Evolutionary conservation across 768 basidiomycete species (phyloP).

Genomic region (Lactarius hatsudake): DNA sequence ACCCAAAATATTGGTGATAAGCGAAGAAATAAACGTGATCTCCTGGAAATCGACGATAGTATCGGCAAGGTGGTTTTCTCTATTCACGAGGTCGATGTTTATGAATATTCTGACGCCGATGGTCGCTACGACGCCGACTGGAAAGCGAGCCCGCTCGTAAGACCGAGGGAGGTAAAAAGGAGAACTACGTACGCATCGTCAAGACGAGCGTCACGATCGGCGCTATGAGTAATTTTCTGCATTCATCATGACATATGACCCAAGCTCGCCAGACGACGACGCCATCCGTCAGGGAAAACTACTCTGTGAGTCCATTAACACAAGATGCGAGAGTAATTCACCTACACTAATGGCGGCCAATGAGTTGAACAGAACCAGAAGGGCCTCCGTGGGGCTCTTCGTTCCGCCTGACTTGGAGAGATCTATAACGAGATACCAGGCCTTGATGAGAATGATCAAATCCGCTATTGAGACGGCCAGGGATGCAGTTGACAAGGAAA

Average conservation of each 20-base stretch:
- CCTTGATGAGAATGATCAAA: background rate
- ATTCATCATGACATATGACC: slow-evolving; percentile 1
- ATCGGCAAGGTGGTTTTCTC: background rate
- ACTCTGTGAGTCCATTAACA: background rate
- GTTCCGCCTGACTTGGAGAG: background rate
- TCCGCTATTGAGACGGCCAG: background rate
- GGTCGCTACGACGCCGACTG: background rate
- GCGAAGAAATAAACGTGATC: background rate
- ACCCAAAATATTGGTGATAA: background rate
- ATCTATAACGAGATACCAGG: background rate
- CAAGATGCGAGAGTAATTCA: no score
- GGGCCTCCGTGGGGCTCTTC: background rate
- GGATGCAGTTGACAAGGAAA: background rate
- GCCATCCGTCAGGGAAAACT: background rate
- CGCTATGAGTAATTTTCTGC: background rate
- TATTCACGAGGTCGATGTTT: background rate
- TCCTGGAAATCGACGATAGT: background rate
- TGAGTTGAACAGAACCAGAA: background rate
- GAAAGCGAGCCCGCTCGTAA: background rate
- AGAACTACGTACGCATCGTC: background rate
- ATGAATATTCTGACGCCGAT: background rate
- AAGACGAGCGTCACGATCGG: background rate
- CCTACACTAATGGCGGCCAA: background rate
- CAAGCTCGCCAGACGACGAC: slow-evolving; percentile 3
- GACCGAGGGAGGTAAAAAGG: no score